phyloP scores from a whole-genome alignment of 352 stramenopile genomes.

The Peronospora tabacina region DNA sequence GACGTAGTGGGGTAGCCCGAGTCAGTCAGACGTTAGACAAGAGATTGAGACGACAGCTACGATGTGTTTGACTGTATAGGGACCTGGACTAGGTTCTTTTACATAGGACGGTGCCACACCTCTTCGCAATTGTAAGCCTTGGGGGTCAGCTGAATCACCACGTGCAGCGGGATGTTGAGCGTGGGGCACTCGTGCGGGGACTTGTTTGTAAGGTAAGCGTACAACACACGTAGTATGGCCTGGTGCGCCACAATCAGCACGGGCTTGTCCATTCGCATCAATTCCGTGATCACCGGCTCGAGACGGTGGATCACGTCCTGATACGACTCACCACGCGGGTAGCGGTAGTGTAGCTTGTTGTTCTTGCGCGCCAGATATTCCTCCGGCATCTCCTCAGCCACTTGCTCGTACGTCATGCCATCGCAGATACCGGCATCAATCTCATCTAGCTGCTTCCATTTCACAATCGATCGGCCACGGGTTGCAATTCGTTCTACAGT shows the following conservation, averaged over 20 bases:
- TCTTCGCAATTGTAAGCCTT: constrained; percentile 93
- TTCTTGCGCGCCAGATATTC: constrained; percentile 91
- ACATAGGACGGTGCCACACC: constrained; percentile 87
- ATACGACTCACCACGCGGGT: constrained; percentile 93
- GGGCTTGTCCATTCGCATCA: constrained; percentile 91
- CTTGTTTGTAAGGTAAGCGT: constrained; percentile 95
- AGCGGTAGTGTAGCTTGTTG: constrained; percentile 84
- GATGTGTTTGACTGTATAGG: constrained; percentile 6
- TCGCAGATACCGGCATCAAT: constrained; percentile 95
- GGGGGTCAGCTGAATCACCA: constrained; percentile 93
- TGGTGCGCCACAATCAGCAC: constrained; percentile 93
- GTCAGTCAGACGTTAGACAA: constrained; percentile 10
- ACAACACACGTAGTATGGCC: constrained; percentile 92
- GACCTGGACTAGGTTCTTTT: constrained; percentile 16
- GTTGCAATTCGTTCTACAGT: constrained; percentile 87
- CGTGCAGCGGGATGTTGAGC: constrained; percentile 89
- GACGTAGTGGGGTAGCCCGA: background rate
- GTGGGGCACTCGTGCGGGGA: constrained; percentile 89
- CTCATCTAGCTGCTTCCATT: constrained; percentile 92
- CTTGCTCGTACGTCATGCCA: constrained; percentile 96
- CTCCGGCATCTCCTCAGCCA: constrained; percentile 91
- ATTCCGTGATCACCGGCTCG: constrained; percentile 94
- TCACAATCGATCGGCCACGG: constrained; percentile 53
- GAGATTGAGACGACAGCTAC: constrained; percentile 4
- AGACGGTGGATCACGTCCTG: constrained; percentile 96